Percentiles rank a stretch among this genome's conserved stretches.
phyloP scores from a whole-genome alignment of 2,329 filamentous ascomycete species.

The Pseudogymnoascus sp. region DNA sequence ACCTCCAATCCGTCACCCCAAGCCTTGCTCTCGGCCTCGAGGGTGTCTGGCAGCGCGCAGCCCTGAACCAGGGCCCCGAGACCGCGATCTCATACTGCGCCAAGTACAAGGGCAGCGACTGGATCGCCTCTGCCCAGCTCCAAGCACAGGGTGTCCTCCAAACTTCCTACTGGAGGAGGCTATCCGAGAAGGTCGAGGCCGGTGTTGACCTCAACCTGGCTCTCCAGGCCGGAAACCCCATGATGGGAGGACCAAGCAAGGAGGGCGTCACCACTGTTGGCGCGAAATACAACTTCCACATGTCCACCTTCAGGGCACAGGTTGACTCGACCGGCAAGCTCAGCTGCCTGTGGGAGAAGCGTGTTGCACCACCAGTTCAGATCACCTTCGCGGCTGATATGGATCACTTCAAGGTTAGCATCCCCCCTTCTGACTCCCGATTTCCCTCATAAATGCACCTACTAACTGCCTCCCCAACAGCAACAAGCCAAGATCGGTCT shows the following conservation, averaged over 20 bases:
- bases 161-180: conserved; percentile 85
- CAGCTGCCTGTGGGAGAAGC: conserved; percentile 88
- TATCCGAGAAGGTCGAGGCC: conserved; percentile 93
- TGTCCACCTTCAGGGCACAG: conserved; percentile 91
- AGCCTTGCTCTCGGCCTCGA: conserved; percentile 82
- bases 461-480: conserved; percentile 42
- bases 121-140: conserved; percentile 86
- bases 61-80: conserved; percentile 79
- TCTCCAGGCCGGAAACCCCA: conserved; percentile 48
- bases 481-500: conserved; percentile 92
- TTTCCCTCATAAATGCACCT: background rate
- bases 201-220: conserved; percentile 91
- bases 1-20: conserved; percentile 87
- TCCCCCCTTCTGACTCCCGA: background rate
- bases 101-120: conserved; percentile 85
- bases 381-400: conserved; percentile 95
- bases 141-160: conserved; percentile 74
- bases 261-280: conserved; percentile 88
- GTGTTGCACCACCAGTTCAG: conserved; percentile 83
- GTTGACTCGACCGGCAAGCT: conserved; percentile 93
- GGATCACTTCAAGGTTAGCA: conserved; percentile 83
- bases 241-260: conserved; percentile 72
- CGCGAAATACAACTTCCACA: conserved; percentile 96
- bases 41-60: conserved; percentile 85
- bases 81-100: conserved; percentile 83